Evolutionary conservation across 306 rosid genomes (phyloP).

Genomic region (Cucumis melo): DNA sequence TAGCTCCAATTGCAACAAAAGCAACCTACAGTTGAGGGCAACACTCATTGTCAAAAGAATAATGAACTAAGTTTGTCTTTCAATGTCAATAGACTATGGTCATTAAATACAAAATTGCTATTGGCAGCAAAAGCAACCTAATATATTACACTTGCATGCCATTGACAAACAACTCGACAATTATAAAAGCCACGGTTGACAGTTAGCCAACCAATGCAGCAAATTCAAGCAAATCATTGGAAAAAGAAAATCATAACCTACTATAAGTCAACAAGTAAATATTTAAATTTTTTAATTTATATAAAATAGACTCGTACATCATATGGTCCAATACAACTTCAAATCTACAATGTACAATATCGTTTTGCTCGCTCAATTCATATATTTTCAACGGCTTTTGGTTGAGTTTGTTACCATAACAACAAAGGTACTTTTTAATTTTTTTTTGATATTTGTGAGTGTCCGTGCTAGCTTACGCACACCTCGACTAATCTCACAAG

Average conservation of each 20-base stretch:
- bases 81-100: neutral
- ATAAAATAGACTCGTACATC: neutral
- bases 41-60: neutral
- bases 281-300: too few relatives aligned
- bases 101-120: neutral
- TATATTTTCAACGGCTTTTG: neutral
- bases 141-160: neutral
- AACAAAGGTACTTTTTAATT: neutral
- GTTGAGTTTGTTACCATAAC: neutral
- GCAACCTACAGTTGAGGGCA: constrained; percentile 53
- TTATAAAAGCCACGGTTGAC: neutral
- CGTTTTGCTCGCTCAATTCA: neutral
- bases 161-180: neutral
- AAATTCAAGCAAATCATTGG: neutral
- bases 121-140: neutral
- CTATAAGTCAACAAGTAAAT: too few relatives aligned
- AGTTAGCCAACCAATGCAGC: neutral
- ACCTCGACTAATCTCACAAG: too few relatives aligned
- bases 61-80: neutral
- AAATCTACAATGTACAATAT: neutral
- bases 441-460: too few relatives aligned
- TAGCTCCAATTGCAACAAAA: constrained; percentile 90
- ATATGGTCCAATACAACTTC: too few relatives aligned
- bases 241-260: neutral
- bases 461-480: too few relatives aligned